Evolutionary conservation across 352 stramenopile genomes (phyloP).

Genomic region (Globisporangium barbulae): DNA sequence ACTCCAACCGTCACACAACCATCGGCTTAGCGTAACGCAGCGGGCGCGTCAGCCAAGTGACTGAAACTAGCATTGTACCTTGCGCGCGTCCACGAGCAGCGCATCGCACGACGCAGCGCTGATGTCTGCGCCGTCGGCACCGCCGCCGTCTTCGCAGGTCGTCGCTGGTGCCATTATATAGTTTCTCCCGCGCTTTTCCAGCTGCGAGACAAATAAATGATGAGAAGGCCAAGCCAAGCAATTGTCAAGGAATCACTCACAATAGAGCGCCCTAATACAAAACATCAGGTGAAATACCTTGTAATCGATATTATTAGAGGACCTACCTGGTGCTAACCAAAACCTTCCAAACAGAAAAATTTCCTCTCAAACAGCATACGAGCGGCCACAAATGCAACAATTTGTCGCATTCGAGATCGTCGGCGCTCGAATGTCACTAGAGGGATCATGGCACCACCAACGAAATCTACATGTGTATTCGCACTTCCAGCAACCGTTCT

Average conservation of each 20-base stretch:
- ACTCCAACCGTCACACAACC: background rate
- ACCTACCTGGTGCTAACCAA: background rate
- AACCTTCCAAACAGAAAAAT: background rate
- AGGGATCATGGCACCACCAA: background rate
- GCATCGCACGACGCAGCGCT: constrained; percentile 20
- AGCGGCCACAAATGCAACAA: background rate
- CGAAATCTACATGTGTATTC: background rate
- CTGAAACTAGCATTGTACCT: constrained; percentile 15
- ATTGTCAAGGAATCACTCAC: background rate
- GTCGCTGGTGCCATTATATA: constrained; percentile 3
- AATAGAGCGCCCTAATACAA: constrained; percentile 14
- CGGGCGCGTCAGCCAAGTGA: too few relatives aligned
- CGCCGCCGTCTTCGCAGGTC: background rate
- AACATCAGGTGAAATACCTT: background rate
- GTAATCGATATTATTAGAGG: background rate
- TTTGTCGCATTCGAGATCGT: too few relatives aligned
- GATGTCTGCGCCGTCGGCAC: background rate
- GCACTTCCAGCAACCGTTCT: too few relatives aligned
- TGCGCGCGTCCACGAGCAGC: constrained; percentile 37
- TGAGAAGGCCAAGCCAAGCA: background rate
- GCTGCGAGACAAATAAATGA: background rate
- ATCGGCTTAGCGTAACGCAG: background rate
- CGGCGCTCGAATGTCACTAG: background rate
- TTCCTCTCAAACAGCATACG: constrained; percentile 1
- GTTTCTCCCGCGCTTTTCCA: constrained; percentile 6